Conservation (phyloP, 1,284 basidiomycete species). For the Leccinum insigne region DNA sequence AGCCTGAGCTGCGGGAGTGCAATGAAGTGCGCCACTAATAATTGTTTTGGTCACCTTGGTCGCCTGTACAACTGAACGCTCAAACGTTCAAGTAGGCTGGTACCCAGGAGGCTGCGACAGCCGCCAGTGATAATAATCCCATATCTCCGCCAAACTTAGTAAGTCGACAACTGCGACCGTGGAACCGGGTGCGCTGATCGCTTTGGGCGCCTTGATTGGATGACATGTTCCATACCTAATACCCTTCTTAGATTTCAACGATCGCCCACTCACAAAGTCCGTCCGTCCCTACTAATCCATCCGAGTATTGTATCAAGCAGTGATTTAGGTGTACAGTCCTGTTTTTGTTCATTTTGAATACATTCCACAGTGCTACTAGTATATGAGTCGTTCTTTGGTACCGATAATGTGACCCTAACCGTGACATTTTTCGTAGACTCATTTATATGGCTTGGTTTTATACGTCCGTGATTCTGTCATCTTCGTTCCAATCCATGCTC, state of each 20-base stretch:
- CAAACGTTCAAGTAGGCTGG: no score
- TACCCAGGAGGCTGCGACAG: no score
- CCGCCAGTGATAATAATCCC: no score
- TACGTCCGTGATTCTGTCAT: conserved; percentile 3
- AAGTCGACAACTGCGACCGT: no score
- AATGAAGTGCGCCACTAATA: no score
- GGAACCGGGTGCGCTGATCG: no score
- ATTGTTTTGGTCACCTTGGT: no score
- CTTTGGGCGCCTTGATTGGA: conserved; percentile 32
- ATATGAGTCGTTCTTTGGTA: conserved; percentile 18
- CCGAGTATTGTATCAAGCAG: not conserved
- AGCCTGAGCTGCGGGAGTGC: no score
- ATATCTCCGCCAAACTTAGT: no score
- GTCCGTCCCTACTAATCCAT: not conserved
- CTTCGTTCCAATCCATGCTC: not conserved
- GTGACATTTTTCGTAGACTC: conserved; percentile 5
- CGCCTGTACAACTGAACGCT: no score
- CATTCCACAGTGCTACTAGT: conserved; percentile 38
- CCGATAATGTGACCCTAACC: not conserved
- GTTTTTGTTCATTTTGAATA: conserved; percentile 44
- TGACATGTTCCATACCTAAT: not conserved
- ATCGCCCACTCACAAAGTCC: conserved; percentile 30
- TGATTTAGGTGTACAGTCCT: conserved; percentile 37
- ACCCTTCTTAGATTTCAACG: conserved; percentile 41
- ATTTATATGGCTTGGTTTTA: conserved; percentile 24